A percentile compares a stretch with the other conserved stretches of the same genome.
Conservation (phyloP, 1,284 basidiomycete genomes). For the Caloboletus firmus region DNA sequence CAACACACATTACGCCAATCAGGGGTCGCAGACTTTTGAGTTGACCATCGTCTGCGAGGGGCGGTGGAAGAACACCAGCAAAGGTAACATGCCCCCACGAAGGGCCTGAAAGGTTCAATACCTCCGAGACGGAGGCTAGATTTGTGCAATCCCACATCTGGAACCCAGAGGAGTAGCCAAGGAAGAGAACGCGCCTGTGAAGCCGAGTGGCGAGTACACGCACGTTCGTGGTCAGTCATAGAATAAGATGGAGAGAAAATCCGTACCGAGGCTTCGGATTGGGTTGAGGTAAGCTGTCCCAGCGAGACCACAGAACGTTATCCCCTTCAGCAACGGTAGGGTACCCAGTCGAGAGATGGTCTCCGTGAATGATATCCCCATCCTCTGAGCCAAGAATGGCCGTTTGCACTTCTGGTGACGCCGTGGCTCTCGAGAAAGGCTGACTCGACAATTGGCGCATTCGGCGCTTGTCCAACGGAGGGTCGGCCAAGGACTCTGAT, state of each 20-base stretch:
- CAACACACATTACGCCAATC: constrained; percentile 58
- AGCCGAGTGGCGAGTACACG: constrained; percentile 1
- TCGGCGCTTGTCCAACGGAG: constrained; percentile 10
- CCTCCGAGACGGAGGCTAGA: constrained; percentile 48
- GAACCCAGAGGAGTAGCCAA: constrained; percentile 58
- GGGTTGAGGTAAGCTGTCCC: constrained; percentile 27
- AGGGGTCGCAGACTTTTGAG: constrained; percentile 44
- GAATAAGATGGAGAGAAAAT: background rate
- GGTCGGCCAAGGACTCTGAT: constrained; percentile 3
- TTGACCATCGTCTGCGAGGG: constrained; percentile 29
- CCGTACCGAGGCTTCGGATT: constrained; percentile 23
- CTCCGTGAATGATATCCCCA: constrained; percentile 19
- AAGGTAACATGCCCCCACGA: constrained; percentile 43
- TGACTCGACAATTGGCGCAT: constrained; percentile 9
- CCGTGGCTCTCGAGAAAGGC: constrained; percentile 7
- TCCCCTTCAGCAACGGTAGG: constrained; percentile 36
- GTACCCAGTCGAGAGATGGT: constrained; percentile 23
- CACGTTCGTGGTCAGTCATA: constrained; percentile 3
- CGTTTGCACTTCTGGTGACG: constrained; percentile 15
- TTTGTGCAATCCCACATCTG: constrained; percentile 72
- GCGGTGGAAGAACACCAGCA: constrained; percentile 47
- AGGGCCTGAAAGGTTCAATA: constrained; percentile 30
- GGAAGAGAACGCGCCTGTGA: constrained; percentile 53
- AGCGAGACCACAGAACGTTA: constrained; percentile 25
- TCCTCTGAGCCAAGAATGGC: constrained; percentile 26